Base-by-base conservation (phyloP, 345 rosid species). In the Noccaea caerulescens region DNA sequence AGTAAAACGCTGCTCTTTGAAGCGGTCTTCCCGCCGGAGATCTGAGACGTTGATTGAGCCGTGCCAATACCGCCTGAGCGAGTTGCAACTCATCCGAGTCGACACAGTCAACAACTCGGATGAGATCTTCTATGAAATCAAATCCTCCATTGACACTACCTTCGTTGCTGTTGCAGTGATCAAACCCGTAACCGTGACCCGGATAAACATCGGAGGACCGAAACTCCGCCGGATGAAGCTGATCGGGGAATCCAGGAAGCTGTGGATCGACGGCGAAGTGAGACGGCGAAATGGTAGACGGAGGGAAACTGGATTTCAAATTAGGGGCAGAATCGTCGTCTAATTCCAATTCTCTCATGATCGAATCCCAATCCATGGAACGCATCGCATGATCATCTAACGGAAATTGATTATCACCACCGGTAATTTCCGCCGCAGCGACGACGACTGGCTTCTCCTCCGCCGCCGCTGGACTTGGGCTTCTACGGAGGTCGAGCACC, bases 311-410 rank as follows among this genome's bases (percentile, higher is more conserved):
- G 8, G 72, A n/a, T 14, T 57, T 68, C 10, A 73, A 50, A 9
- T 65, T 47, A 56, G 75, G 77, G 20, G 82, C 60, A 53, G 85
- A 83, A 71, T 92, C 90, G 37, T 66, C 77, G 33, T 73, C 66
- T 46, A 86, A 83, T 13, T 88, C 96, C 45, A 88, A 61, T 16
- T 93, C 97, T 55, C 74, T 80, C 90, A 93, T 87, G 79, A 88
- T 81, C 27, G 89, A 82, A 66, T 90, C 98, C 97, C 91, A 93
- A 52, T 90, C 96, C 82, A 89, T 79, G 71, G 77, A 73, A 44
- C 87, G 94, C 20, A 86, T 76, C 13, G 77, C 81, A 60, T 85
- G 84, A 49, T 89, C 96, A 1, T 72, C 76, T 43, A 63, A 8
- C 1, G 75, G 68, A 43, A 71, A 71, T 0, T 52, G 75, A 58